These are phyloP conservation scores for Aspergillus uvarum DNA, from an alignment of 2,329 filamentous ascomycete species.

Conservation along the genomic window DNA sequence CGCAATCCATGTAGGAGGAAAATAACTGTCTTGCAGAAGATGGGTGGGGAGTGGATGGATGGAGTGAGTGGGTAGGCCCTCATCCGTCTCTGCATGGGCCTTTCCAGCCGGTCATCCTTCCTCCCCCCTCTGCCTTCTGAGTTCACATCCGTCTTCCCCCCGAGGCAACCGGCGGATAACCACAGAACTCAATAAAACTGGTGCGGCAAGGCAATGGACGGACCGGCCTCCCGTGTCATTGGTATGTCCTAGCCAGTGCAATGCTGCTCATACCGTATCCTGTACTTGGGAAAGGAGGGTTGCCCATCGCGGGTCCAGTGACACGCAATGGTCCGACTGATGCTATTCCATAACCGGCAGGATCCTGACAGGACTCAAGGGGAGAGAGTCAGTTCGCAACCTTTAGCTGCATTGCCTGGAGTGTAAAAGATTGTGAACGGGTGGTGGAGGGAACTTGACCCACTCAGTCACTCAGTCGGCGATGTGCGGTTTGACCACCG, in stretches of 20 bases:
- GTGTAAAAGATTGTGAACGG: background rate
- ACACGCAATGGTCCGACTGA: background rate
- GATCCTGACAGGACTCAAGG: background rate
- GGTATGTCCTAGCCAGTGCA: background rate
- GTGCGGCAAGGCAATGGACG: too few relatives aligned
- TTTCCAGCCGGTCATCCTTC: background rate
- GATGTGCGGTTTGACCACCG: background rate
- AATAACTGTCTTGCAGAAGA: background rate
- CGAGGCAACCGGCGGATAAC: background rate
- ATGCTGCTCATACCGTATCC: background rate
- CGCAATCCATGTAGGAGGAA: background rate
- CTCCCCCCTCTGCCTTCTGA: background rate
- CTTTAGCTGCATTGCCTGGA: background rate
- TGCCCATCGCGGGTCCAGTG: background rate
- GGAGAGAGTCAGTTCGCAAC: background rate
- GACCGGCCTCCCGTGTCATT: background rate
- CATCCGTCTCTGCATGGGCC: background rate
- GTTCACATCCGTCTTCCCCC: background rate
- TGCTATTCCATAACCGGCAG: background rate
- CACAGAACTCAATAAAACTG: background rate
- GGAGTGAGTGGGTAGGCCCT: background rate
- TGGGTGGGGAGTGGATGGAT: background rate
- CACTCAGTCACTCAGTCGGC: background rate
- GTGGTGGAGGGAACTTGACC: background rate
- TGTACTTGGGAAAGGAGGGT: too few relatives aligned